Conservation (phyloP, 768 basidiomycete genomes). For the Termitomyces eurrhizus region DNA sequence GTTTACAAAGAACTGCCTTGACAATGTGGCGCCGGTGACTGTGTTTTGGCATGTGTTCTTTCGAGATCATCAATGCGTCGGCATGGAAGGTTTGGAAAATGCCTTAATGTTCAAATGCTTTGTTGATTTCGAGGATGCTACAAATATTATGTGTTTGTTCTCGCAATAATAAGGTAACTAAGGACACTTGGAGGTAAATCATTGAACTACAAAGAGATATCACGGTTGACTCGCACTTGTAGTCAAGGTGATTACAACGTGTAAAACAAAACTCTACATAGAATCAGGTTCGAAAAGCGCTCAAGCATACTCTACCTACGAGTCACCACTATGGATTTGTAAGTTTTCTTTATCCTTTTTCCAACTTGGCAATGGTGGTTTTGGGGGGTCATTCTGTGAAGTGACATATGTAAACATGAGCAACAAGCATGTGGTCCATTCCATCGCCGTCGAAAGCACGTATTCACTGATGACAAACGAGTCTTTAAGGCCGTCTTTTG, state of each 20-base stretch:
- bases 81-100: neutral
- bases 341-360: neutral
- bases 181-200: no score
- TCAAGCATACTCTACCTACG: neutral
- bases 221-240: neutral
- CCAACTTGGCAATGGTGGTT: conserved; percentile 2
- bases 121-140: neutral
- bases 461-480: conserved; percentile 25
- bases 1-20: neutral
- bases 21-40: neutral
- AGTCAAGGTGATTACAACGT: neutral
- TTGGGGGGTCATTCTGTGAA: conserved; percentile 19
- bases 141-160: neutral
- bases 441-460: conserved; percentile 24
- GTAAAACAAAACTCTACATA: neutral
- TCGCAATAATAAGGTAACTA: neutral
- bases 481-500: conserved; percentile 16
- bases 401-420: conserved; percentile 19
- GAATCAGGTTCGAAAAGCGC: no score
- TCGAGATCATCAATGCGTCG: neutral
- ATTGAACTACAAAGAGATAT: neutral
- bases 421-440: conserved; percentile 22
- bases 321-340: neutral
- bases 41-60: neutral
- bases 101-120: neutral